Evolutionary conservation across 306 rosid species (phyloP).

Genomic region (Pterocarpus santalinus): DNA sequence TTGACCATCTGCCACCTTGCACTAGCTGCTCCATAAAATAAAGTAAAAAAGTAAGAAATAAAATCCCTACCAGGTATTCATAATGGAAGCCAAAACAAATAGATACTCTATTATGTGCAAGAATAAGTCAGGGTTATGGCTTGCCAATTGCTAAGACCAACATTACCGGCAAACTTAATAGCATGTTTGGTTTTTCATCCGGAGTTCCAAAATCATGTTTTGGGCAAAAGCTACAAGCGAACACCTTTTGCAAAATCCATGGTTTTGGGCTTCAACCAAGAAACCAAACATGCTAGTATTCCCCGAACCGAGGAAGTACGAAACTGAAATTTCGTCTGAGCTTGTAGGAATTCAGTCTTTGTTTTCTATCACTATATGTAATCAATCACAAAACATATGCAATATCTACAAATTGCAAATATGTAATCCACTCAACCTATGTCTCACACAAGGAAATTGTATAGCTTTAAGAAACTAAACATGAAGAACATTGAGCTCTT

Average conservation of each 20-base stretch:
- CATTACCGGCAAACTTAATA: neutral
- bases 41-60: constrained; percentile 27
- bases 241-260: too few relatives aligned
- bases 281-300: neutral
- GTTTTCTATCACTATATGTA: neutral
- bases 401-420: constrained; percentile 8
- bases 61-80: constrained; percentile 15
- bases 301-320: neutral
- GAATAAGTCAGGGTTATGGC: neutral
- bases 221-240: too few relatives aligned
- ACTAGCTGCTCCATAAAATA: constrained; percentile 19
- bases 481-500: constrained; percentile 31
- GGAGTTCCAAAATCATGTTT: too few relatives aligned
- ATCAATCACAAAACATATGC: constrained; percentile 7
- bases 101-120: constrained; percentile 12
- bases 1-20: constrained; percentile 38
- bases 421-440: constrained; percentile 7
- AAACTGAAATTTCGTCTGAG: neutral
- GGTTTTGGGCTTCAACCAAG: too few relatives aligned
- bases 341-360: neutral
- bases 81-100: constrained; percentile 40
- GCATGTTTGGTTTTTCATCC: too few relatives aligned
- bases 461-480: constrained; percentile 45
- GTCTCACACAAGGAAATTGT: neutral
- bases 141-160: constrained; percentile 31